Base-by-base conservation (phyloP, 306 rosid species). In the Mimosa bimucronata region DNA sequence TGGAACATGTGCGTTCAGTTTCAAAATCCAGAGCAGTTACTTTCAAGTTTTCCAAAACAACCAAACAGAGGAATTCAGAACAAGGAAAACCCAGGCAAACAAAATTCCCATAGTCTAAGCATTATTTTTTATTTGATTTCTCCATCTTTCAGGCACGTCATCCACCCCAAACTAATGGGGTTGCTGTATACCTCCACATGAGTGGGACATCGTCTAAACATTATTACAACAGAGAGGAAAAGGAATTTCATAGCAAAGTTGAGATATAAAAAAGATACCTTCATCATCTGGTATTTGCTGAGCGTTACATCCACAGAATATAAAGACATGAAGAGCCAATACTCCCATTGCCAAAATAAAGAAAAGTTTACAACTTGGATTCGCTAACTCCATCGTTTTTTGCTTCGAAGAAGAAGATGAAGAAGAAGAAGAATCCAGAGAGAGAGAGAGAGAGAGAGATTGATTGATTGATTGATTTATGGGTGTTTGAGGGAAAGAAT, bases 261-360 rank as follows among this genome's bases (percentile, higher is more conserved):
- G 2, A 4, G 19, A 14, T 19, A 60, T 4, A 2, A 14, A 68
- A n/a, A 3, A 10, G 9, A 9, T 72, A 93, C 98, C 97, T 93
- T 93, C 98, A 29, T 85, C 79, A 66, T 77, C 76, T 11, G 97
- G 93, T 37, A 91, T 34, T 75, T 79, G 81, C 82, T 90, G 90
- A 72, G 94, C 97, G 70, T 83, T 76, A 81, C 90, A 85, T 52
- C 82, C 83, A 66, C 82, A 87, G 18, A 77, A 73, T 1, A 57
- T 2, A 53, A 86, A 73, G 69, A 79, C 84, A 79, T 74, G 87
- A 52, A 88, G 72, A 79, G 85, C 81, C 62, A 86, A 50, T 55
- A 81, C 48, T 9, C 72, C 82, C 21, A 75, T 78, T 5, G 86
- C 11, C 23, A 87, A 55, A 46, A 83, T 71, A 38, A 1, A 53